These are phyloP conservation scores for Huiozyma naganishii DNA, from an alignment of 805 yeast species.

Conservation along the genomic window DNA sequence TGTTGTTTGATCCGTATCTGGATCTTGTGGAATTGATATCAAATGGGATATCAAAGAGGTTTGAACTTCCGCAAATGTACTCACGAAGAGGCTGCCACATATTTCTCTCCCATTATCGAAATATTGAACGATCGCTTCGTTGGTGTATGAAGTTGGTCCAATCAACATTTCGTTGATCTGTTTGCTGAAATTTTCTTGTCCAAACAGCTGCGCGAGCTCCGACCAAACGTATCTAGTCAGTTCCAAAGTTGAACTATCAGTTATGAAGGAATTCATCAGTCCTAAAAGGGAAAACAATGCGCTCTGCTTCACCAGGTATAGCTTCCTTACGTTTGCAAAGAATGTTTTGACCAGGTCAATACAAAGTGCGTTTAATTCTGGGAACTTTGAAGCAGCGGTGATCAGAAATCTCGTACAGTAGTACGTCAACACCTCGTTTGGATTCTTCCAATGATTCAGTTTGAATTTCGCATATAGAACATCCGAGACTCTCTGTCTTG, in stretches of 20 bases:
- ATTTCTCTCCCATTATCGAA: conserved; percentile 22
- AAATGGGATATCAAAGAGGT: conserved; percentile 8
- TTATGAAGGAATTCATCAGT: conserved; percentile 26
- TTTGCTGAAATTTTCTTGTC: conserved; percentile 10
- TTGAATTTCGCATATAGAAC: conserved; percentile 25
- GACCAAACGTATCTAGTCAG: conserved; percentile 13
- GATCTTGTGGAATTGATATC: conserved; percentile 5
- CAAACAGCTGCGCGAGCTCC: conserved; percentile 7
- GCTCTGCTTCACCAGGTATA: conserved; percentile 8
- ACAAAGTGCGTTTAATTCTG: conserved; percentile 16
- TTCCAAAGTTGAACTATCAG: conserved; percentile 7
- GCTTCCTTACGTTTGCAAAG: conserved; percentile 10
- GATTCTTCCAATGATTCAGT: conserved; percentile 27
- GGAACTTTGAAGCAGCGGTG: conserved; percentile 18
- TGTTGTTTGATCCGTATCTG: neutral
- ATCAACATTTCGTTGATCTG: conserved; percentile 11
- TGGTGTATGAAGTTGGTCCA: conserved; percentile 12
- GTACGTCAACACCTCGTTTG: conserved; percentile 31
- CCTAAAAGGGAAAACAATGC: conserved; percentile 30
- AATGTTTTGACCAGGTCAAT: conserved; percentile 17
- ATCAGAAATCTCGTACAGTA: conserved; percentile 27
- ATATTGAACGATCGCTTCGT: conserved; percentile 23
- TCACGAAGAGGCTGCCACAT: conserved; percentile 16
- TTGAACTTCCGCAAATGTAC: conserved; percentile 17
- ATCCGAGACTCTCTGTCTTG: conserved; percentile 38